Evolutionary conservation across 2,329 filamentous ascomycete genomes (phyloP).

Genomic region (Coleophoma eucalyptorum): DNA sequence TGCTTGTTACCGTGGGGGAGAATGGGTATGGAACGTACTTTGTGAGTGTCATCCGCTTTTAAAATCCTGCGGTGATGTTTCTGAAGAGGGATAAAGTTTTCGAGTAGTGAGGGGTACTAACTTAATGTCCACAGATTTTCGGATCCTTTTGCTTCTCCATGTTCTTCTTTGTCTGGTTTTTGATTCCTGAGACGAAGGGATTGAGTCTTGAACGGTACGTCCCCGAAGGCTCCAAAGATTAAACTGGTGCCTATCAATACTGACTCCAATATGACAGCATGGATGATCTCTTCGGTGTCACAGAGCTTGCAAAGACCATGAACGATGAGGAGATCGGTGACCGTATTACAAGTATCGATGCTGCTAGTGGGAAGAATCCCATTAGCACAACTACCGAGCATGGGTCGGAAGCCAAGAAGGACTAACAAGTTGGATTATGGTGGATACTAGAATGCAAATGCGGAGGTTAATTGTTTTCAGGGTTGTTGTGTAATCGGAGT

Average conservation of each 20-base stretch:
- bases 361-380: too few relatives aligned
- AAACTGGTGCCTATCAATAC: conserved; percentile 1
- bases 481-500: too few relatives aligned
- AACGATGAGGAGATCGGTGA: too few relatives aligned
- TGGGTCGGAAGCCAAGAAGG: too few relatives aligned
- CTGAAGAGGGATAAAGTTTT: too few relatives aligned
- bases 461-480: too few relatives aligned
- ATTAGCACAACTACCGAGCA: too few relatives aligned
- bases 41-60: conserved; percentile 1
- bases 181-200: conserved; percentile 54
- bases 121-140: conserved; percentile 44
- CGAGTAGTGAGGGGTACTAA: too few relatives aligned
- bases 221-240: neutral
- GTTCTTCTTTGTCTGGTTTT: conserved; percentile 58
- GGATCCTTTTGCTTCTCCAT: conserved; percentile 62
- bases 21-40: conserved; percentile 58
- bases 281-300: conserved; percentile 63
- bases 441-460: too few relatives aligned
- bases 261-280: conserved; percentile 30
- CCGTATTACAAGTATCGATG: too few relatives aligned
- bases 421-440: too few relatives aligned
- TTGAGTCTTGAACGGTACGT: conserved; percentile 48
- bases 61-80: too few relatives aligned
- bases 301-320: conserved; percentile 33
- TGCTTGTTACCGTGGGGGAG: conserved; percentile 52